Base-by-base conservation (phyloP, 768 basidiomycete species). In the Calocybe gangraenosa region DNA sequence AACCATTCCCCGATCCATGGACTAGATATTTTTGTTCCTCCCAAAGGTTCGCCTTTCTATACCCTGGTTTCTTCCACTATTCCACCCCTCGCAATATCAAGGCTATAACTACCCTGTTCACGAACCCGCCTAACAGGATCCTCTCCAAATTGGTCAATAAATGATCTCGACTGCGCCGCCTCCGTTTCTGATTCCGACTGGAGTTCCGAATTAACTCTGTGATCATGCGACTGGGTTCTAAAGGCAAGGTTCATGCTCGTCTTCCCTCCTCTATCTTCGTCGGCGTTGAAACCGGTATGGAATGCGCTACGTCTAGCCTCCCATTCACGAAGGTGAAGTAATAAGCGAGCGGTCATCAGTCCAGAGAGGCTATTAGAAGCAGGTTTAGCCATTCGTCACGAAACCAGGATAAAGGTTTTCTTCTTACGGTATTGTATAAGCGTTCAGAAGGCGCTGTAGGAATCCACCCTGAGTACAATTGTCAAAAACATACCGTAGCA, bases 401-500 rank as follows among this genome's bases (percentile, higher is more conserved):
- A 11, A 11, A 28, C 25, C 11, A 6, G 6, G 11, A 28, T 28
- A 28, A 28, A 6, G 25, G 5, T 28, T 6, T 5, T 5, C 25
- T 28, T 42, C 58, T 37, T 37, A 62, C 61, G 58, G 61, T 8
- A 60, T 45, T 1, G 56, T 57, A 20, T 57, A 52, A 2, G 58
- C 61, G 30, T 60, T 60, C 3, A 58, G 50, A 9, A 60, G 53
- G 25, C 61, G 55, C 49, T 64, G 62, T 17, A 61, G 46, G 44
- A 64, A 61, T 8, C 60, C 59, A 20, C 57, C 50, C 59, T 63
- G 23, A 37, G 20, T 14, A 35, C 11, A 21, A 7, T 28, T 28
- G 11, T 28, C 11, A 21, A n/a, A 10, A 11, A 17, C 2, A 5
- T 21, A 19, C 39, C 30, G 17, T 22, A 21, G 20, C 31, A 46